phyloP scores from a whole-genome alignment of 1,139 yeast genomes.

The Diutina scorzettiae region DNA sequence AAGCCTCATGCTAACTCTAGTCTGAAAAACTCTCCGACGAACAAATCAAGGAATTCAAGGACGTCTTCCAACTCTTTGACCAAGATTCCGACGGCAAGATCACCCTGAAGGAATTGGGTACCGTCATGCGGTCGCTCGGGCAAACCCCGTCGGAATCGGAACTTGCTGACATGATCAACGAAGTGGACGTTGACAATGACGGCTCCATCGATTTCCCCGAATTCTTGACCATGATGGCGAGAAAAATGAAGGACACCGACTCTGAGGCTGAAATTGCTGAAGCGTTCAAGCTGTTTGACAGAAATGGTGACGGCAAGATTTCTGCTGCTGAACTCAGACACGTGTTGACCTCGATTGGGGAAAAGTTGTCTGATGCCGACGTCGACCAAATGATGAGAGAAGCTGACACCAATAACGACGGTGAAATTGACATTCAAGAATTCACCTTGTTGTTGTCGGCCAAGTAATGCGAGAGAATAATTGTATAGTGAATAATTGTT shows the following conservation, averaged over 20 bases:
- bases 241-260: conserved; percentile 94
- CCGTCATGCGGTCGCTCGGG: conserved; percentile 96
- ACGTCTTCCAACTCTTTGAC: conserved; percentile 93
- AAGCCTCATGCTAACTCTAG: conserved; percentile 22
- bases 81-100: conserved; percentile 93
- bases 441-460: conserved; percentile 68
- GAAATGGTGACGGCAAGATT: conserved; percentile 94
- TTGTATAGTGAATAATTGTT: too few relatives aligned
- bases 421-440: conserved; percentile 92
- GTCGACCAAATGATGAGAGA: conserved; percentile 95
- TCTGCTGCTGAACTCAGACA: conserved; percentile 94
- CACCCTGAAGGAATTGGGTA: conserved; percentile 91
- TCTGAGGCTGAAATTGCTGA: conserved; percentile 94
- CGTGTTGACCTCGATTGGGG: conserved; percentile 94
- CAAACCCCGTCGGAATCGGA: conserved; percentile 96
- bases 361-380: conserved; percentile 88
- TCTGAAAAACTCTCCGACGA: conserved; percentile 88
- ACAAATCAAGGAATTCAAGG: conserved; percentile 94
- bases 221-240: conserved; percentile 76
- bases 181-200: conserved; percentile 90
- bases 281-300: conserved; percentile 90
- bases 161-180: conserved; percentile 91
- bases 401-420: conserved; percentile 92
- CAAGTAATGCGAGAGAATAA: too few relatives aligned
- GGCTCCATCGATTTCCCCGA: conserved; percentile 91